Percentiles rank a stretch among this genome's conserved stretches.
phyloP scores from a whole-genome alignment of 2,329 filamentous ascomycete genomes.

The Penicillium janthinellum region DNA sequence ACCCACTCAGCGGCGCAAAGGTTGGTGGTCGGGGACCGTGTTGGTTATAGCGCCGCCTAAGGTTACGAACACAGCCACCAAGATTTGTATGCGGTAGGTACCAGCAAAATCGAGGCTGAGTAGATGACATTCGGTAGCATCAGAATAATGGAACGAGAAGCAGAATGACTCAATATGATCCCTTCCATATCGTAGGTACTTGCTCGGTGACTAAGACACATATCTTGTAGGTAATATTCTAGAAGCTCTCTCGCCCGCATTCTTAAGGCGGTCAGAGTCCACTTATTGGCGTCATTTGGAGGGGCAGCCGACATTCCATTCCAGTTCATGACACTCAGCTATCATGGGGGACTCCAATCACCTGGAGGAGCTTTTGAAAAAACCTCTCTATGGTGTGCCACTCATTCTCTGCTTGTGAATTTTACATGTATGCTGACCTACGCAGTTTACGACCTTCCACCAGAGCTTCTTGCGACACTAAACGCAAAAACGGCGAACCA shows the following conservation, averaged over 20 bases:
- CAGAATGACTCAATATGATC: background rate
- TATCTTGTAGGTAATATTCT: background rate
- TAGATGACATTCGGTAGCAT: background rate
- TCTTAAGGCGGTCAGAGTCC: constrained; percentile 21
- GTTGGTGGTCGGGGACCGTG: background rate
- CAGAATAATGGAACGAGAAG: background rate
- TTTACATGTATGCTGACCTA: constrained; percentile 19
- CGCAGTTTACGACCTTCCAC: constrained; percentile 79
- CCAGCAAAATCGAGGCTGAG: background rate
- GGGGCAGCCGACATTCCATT: constrained; percentile 15
- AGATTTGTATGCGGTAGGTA: too few species aligned
- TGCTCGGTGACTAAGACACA: background rate
- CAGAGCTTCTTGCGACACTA: constrained; percentile 70
- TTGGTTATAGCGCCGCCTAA: background rate
- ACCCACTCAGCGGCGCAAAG: background rate
- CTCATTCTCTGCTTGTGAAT: background rate
- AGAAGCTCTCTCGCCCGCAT: constrained; percentile 4
- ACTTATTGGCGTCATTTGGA: constrained; percentile 23
- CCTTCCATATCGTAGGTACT: background rate
- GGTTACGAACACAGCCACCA: background rate
- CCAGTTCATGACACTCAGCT: constrained; percentile 11
- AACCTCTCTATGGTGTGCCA: constrained; percentile 52
- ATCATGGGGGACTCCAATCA: constrained; percentile 26
- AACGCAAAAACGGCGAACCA: constrained; percentile 56
- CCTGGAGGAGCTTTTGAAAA: constrained; percentile 48